A percentile compares a stretch with the other conserved stretches of the same genome.
Conservation (phyloP, 176 grass and related monocot genomes). For the Aegilops sharonensis region DNA sequence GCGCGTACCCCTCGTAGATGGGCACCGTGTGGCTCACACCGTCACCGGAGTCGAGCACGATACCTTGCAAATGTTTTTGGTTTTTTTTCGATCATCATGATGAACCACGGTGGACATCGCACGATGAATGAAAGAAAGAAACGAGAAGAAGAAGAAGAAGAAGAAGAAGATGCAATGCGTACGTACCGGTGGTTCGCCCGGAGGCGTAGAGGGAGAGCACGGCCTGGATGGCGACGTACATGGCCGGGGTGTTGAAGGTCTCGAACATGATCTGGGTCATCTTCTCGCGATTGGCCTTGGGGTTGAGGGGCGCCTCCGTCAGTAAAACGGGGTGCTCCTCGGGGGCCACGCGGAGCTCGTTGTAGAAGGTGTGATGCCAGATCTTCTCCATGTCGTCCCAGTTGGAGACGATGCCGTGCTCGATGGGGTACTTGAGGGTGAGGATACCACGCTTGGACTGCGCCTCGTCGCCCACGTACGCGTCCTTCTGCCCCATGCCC, state of each 20-base stretch:
- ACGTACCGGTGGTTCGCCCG: constrained; percentile 49
- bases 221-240: constrained; percentile 71
- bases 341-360: constrained; percentile 62
- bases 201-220: constrained; percentile 66
- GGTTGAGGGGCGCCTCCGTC: constrained; percentile 61
- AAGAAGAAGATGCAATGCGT: not conserved
- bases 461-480: constrained; percentile 70
- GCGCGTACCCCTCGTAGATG: constrained; percentile 60
- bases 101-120: too few species aligned
- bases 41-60: constrained; percentile 67
- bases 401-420: constrained; percentile 70
- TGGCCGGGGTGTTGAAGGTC: constrained; percentile 64
- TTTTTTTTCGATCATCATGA: too few species aligned
- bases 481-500: constrained; percentile 73
- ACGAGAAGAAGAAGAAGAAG: too few species aligned
- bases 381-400: constrained; percentile 86
- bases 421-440: constrained; percentile 68
- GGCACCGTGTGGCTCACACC: constrained; percentile 63
- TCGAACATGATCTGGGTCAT: constrained; percentile 86
- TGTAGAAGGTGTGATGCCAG: constrained; percentile 75
- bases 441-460: constrained; percentile 70
- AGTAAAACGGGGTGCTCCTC: constrained; percentile 59
- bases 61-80: not conserved
- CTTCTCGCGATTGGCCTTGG: constrained; percentile 69
- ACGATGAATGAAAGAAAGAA: not conserved